Percentiles rank a stretch among this genome's conserved stretches.
Conservation (phyloP, 139 green algal species). For the Coelastrella sp. region DNA sequence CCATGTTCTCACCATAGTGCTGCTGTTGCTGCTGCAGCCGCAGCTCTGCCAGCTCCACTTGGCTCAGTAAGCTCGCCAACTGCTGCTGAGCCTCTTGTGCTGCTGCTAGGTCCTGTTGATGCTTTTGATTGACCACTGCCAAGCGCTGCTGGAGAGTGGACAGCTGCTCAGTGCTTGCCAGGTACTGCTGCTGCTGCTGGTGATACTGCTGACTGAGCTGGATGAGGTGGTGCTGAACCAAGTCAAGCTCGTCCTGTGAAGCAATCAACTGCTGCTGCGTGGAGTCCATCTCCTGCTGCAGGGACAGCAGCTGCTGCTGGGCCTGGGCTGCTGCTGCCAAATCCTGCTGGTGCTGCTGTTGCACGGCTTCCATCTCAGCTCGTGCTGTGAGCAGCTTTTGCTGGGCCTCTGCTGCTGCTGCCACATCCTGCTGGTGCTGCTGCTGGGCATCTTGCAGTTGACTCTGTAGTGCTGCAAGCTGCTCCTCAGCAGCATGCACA, state of each 20-base stretch:
- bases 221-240: background rate
- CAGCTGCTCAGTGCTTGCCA: background rate
- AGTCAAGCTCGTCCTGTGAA: background rate
- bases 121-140: background rate
- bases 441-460: background rate
- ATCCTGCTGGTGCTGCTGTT: background rate
- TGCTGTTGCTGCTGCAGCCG: background rate
- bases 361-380: background rate
- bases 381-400: background rate
- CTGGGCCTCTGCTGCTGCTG: background rate
- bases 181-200: constrained; percentile 9
- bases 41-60: background rate
- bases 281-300: background rate
- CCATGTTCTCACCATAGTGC: background rate
- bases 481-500: no score
- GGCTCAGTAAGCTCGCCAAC: background rate
- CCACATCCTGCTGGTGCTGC: background rate
- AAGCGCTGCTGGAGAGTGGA: background rate
- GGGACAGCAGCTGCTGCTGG: background rate
- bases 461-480: no score
- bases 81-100: background rate
- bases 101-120: background rate
- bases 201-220: background rate
- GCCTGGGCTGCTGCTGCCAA: background rate
- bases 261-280: background rate